Evolutionary conservation across 768 basidiomycete genomes (phyloP), one percentile per base, ranked within the genome.

Genomic region (Calocybe cyanea): DNA sequence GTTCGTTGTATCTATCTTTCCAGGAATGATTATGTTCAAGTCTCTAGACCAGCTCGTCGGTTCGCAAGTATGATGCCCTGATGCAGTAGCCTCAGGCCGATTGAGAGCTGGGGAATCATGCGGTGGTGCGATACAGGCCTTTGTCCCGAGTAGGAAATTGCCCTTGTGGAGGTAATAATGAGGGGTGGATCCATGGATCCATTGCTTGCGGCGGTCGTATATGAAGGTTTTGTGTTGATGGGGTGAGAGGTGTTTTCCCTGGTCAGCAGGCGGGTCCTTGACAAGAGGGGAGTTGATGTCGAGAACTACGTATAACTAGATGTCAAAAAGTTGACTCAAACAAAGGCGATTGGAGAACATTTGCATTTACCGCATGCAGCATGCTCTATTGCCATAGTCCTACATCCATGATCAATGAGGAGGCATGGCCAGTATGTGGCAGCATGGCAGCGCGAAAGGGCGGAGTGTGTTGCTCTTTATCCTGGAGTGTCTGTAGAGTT

Each of bases 1-100:
- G 57, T 44, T 78, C 74, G 53, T 84, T 75, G 2, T 57, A 46
- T 62, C 81, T 85, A 41, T 73, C 66, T 1, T 76, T 72, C 82
- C 85, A 90, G 0, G 68, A 68, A 4, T 77, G 70, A 55, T 83
- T 76, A 49, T 78, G 66, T 4, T 52, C 49, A 28, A 28, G 3
- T 69, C 69, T 4, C 56, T 59, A 0, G 68, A 51, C 75, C 76
- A 80, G 44, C 69, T 72, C 21, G 73, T 64, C 0, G 71, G 66
- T 48, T 61, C 7, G 75, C 68, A 1, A 68, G 57, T 24, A 68
- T 71, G 15, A 83, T 74, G 48, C 83, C 79, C 36, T 69, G 66
- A 45, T 83, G 79, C 17, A 82, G 50, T 35, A 60, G 25, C 3
- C 79, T 76, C 0, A 69, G 53, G 48, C 71, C 71, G 40, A 67